Evolutionary conservation across 108 stramenopile genomes (phyloP).

Genomic region (Skeletonema costatum): DNA sequence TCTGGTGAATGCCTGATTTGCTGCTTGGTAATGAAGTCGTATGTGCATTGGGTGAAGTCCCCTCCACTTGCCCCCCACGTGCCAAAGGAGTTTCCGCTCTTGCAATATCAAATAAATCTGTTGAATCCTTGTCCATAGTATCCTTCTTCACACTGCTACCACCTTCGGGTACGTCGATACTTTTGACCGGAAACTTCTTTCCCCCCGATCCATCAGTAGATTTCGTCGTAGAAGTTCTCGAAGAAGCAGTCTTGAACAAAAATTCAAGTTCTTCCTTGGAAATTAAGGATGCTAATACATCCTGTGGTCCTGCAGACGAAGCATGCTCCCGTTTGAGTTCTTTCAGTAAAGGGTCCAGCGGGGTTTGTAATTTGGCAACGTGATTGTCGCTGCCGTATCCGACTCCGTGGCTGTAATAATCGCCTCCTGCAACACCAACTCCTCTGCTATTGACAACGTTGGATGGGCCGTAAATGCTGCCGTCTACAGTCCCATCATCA

Average conservation of each 20-base stretch:
- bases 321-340: constrained; percentile 34
- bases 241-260: constrained; percentile 19
- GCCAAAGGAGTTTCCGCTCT: constrained; percentile 14
- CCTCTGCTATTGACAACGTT: background rate
- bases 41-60: background rate
- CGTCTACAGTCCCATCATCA: constrained; percentile 5
- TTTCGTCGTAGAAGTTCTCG: background rate
- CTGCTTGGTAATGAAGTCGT: background rate
- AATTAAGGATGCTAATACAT: constrained; percentile 30
- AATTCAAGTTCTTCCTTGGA: constrained; percentile 30
- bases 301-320: constrained; percentile 34
- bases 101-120: constrained; percentile 2
- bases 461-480: background rate
- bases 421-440: constrained; percentile 5
- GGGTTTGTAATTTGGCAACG: constrained; percentile 10
- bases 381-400: background rate
- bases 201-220: background rate
- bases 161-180: background rate
- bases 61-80: background rate
- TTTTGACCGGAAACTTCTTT: background rate
- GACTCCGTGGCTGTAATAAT: background rate
- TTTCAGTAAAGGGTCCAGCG: constrained; percentile 35
- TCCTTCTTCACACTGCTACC: background rate
- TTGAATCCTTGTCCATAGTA: background rate
- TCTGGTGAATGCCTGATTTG: background rate